Evolutionary conservation across 2,329 filamentous ascomycete genomes (phyloP), one percentile per base, ranked within the genome.

Genomic region (Cordyceps cateniannulata): DNA sequence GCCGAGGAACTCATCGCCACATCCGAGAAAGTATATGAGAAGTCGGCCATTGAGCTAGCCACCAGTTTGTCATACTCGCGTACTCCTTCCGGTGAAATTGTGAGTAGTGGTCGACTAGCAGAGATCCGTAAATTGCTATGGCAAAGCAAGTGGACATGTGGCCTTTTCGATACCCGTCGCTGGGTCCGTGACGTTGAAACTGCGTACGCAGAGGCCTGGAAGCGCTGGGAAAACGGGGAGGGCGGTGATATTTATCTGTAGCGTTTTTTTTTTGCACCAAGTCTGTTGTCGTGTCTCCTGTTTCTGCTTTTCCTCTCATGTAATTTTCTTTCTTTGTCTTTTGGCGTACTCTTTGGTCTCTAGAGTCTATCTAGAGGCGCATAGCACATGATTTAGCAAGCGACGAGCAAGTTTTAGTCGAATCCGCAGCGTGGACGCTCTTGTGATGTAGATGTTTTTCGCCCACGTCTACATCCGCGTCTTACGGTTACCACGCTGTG

Each of bases 141-240:
- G 77, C 83, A 91, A 63, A 87, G 85, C 68, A 87, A 93, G 66
- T 96, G 91, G 89, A 85, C 80, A 29, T 96, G 92, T 73, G 89
- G 89, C 16, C 79, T 99, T 48, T 99, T 99, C 71, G 86, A 99
- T 73, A 99, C 95, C 6, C 84, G 81, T 67, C 83, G 95, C 66
- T 99, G 95, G 95, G 93, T 98, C 27, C 77, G 81, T 51, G 93
- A 98, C 74, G 76, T 99, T 22, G 95, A 99, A 76, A 81, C 84
- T 63, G 93, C 92, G 14, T 99, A 97, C 72, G 87, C 90, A 65
- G 85, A 89, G 71, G 92, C 93, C 20, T 99, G 95, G 95, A 81
- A 81, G 67, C 84, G 85, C 70, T 99, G 95, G 93, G 91, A 93
- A 44, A 80, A 78, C 45, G 93, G 91, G 14, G 85, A 91, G 73